Base-by-base conservation (phyloP, 805 yeast species). In the Candida xyloterini region DNA sequence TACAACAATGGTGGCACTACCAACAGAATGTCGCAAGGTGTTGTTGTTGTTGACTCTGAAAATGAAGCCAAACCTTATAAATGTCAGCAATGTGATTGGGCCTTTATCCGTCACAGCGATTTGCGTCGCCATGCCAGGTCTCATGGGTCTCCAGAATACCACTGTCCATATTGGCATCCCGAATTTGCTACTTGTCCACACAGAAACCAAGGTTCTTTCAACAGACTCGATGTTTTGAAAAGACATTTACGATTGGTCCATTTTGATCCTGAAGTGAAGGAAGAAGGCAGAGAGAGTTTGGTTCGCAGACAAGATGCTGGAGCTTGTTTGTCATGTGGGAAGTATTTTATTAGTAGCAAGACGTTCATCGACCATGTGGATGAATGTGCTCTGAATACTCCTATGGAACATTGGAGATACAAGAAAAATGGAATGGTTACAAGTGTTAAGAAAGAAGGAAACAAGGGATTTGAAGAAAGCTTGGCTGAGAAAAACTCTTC, bases 171-270 rank as follows among this genome's bases (percentile, higher is more conserved):
- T 61, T 82, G 85, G 84, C 69, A 70, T 39, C 66, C 71, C 18
- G 84, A 79, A 49, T 59, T 51, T 48, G 78, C 81, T 4, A 74
- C 84, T 6, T 84, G 90, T 56, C 63, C 65, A 5, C 93, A 84
- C 58, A 69, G 84, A 40, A 82, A 81, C 48, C 86, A 84, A 15
- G 90, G 91, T 11, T 75, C 86, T 0, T 84, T 84, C 62, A 79
- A 78, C 51, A 67, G 93, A 31, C 62, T 82, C 44, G 93, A 84
- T 53, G 90, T 84, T 22, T 65, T 84, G 47, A 84, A 84, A 49
- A 69, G 93, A 31, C 93, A 84, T 59, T 63, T 84, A 40, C 69
- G 76, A 37, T 67, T 84, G 28, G 87, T 84, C 30, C 93, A 84
- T 60, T 80, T 71, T 55, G 78, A 76, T 23, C 77, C 67, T 36